Evolutionary conservation across 1,284 basidiomycete genomes (phyloP), one percentile per base, ranked within the genome.

Genomic region (Melampsora americana): DNA sequence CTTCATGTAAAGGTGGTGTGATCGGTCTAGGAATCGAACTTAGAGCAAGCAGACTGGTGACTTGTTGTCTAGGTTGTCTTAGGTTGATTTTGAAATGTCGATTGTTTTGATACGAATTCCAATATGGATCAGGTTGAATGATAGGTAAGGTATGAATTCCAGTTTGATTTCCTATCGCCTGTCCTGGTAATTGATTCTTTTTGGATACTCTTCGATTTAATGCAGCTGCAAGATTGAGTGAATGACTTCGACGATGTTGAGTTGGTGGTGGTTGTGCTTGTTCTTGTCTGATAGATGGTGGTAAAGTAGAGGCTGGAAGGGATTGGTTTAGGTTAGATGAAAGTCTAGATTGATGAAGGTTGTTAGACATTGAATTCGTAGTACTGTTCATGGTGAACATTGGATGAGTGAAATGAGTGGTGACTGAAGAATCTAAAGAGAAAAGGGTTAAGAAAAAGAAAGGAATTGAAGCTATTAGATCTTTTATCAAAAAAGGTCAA

Each of bases 21-120:
- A 59, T 26, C 5, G 71, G 64, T 26, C 71, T 18, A 3, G 71
- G 71, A 18, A 73, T 59, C 1, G 71, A 73, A 35, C 71, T 73
- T 30, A 73, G 71, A 1, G 71, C 71, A 30, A 73, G 32, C 1
- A 73, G 20, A 30, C 71, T 73, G 16, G 71, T 73, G 9, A 73
- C 71, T 56, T 73, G 71, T 42, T 73, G 71, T 20, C 71, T 62
- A 4, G 71, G 71, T 7, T 66, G 26, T n/a, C 18, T 18, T 20
- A 73, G 30, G 53, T 30, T 73, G 18, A 73, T 39, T 53, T 53
- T 30, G 42, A 73, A 73, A 30, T 42, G 64, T 30, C 69, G 20
- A 11, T 30, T 20, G 26, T 64, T 61, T 32, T 18, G 30, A 44
- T 61, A 62, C 0, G 69, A 46, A 61, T 64, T 50, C 69, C 69